Evolutionary conservation across 345 rosid genomes (phyloP).

Genomic region (Populus simonii): DNA sequence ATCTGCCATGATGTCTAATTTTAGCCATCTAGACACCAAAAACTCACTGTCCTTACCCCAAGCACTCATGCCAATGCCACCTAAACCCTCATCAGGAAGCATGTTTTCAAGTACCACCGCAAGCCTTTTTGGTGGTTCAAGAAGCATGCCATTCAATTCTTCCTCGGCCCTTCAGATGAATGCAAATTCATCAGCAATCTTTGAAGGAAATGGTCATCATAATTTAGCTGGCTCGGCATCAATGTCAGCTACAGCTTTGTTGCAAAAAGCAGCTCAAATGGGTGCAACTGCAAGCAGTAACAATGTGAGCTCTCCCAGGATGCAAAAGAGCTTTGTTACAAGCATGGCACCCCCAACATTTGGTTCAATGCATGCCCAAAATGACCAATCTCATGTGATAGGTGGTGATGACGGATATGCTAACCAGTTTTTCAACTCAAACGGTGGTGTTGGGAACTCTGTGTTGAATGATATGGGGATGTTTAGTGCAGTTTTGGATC

Average conservation of each 20-base stretch:
- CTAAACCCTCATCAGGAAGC: conserved; percentile 19
- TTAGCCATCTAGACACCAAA: conserved; percentile 10
- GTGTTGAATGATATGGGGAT: conserved; percentile 12
- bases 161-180: conserved; percentile 26
- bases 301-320: conserved; percentile 21
- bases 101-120: conserved; percentile 11
- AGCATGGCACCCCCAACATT: conserved; percentile 32
- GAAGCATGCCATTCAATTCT: background rate
- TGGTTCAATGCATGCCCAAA: conserved; percentile 9
- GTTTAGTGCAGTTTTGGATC: conserved; percentile 24
- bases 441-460: background rate
- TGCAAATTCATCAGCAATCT: conserved; percentile 20
- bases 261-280: conserved; percentile 59
- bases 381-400: conserved; percentile 6
- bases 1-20: conserved; percentile 15
- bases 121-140: conserved; percentile 12
- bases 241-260: conserved; percentile 53
- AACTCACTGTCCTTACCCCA: conserved; percentile 16
- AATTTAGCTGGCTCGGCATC: conserved; percentile 20
- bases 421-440: conserved; percentile 23
- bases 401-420: conserved; percentile 1
- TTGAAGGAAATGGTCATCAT: conserved; percentile 17
- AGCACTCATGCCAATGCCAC: conserved; percentile 17
- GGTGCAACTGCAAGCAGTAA: conserved; percentile 36
- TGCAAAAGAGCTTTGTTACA: conserved; percentile 16